These are phyloP conservation scores for Calonectria hongkongensis DNA, from an alignment of 2,329 filamentous ascomycete species.

Conservation along the genomic window DNA sequence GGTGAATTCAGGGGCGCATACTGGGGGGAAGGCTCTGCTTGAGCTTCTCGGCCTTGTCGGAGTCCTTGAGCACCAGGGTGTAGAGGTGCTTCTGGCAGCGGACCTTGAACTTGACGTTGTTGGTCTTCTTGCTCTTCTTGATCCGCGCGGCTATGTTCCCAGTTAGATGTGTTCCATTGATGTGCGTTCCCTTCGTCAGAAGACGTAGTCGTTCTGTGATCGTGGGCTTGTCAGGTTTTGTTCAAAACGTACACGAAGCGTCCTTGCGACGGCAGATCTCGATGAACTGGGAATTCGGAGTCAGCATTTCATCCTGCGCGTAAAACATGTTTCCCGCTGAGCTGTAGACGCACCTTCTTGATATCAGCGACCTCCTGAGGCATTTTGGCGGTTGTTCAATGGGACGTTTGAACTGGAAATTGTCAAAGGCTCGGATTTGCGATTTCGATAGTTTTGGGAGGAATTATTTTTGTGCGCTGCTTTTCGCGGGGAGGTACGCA, in stretches of 20 bases:
- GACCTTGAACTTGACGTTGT: constrained; percentile 99
- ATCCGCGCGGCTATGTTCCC: constrained; percentile 83
- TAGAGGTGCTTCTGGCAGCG: constrained; percentile 97
- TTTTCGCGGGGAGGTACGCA: constrained; percentile 55
- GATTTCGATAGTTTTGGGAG: constrained; percentile 55
- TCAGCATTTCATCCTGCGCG: constrained; percentile 55
- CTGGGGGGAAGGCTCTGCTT: constrained; percentile 99
- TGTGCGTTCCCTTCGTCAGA: constrained; percentile 41
- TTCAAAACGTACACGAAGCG: constrained; percentile 92
- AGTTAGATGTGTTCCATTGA: constrained; percentile 55
- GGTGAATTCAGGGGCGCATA: constrained; percentile 71
- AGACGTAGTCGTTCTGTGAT: constrained; percentile 22
- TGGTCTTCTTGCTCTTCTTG: constrained; percentile 94
- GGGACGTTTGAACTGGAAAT: constrained; percentile 54
- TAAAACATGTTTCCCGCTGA: constrained; percentile 30
- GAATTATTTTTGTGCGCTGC: constrained; percentile 59
- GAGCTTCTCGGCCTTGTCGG: constrained; percentile 99
- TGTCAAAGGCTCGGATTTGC: constrained; percentile 52
- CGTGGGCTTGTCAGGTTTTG: constrained; percentile 35
- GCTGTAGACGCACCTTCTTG: constrained; percentile 79
- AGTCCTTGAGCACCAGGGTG: constrained; percentile 98
- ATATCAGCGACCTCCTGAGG: constrained; percentile 98
- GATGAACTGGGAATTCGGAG: constrained; percentile 84
- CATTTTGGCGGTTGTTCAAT: constrained; percentile 83
- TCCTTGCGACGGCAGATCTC: constrained; percentile 99